These are phyloP conservation scores for Colletotrichum zoysiae DNA, from an alignment of 2,329 filamentous ascomycete species.

Conservation along the genomic window DNA sequence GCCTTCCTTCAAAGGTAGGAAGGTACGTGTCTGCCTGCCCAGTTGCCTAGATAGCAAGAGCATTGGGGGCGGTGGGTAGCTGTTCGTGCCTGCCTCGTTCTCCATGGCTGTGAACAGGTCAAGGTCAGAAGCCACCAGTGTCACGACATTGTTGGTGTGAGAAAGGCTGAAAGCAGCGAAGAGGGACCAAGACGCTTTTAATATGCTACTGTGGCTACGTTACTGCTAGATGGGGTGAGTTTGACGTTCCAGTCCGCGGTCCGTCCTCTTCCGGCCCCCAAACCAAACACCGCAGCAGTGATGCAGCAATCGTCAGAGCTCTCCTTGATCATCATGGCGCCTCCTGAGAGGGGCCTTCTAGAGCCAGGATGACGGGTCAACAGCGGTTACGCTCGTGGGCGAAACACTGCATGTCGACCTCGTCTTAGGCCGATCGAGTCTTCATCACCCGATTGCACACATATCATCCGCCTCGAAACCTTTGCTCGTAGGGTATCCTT, in stretches of 20 bases:
- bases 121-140: not conserved
- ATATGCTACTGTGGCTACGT: slow-evolving; percentile 23
- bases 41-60: not conserved
- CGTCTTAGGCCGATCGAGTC: slow-evolving; percentile 44
- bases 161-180: not conserved
- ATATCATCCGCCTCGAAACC: slow-evolving; percentile 3
- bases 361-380: slow-evolving; percentile 49
- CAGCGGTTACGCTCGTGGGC: slow-evolving; percentile 56
- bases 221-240: not conserved
- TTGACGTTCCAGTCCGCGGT: not conserved
- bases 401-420: slow-evolving; percentile 43
- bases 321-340: slow-evolving; percentile 71
- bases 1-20: not conserved
- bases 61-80: not conserved
- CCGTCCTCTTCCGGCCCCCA: not conserved
- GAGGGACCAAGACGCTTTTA: slow-evolving; percentile 18
- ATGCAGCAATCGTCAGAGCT: slow-evolving; percentile 62
- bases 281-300: slow-evolving; percentile 21
- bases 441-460: slow-evolving; percentile 63
- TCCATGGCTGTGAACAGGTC: too few relatives aligned
- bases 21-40: not conserved
- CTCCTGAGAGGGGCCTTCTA: slow-evolving; percentile 49
- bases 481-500: not conserved
- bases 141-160: not conserved
- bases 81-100: not conserved